Conservation (phyloP, 345 rosid genomes). For the Microthlaspi erraticum region DNA sequence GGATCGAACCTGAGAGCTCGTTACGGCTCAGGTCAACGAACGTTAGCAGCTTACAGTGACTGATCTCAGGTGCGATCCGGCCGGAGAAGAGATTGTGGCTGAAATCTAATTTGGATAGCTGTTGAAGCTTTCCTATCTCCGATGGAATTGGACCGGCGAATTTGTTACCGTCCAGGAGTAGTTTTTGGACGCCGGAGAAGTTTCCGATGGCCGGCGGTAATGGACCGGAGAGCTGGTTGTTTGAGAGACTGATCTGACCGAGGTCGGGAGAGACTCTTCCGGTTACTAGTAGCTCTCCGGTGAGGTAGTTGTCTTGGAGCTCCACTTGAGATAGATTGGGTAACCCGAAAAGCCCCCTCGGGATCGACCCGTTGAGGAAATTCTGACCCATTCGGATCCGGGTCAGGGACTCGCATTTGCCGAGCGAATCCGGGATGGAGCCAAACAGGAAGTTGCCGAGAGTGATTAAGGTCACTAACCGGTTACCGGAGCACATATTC, state of each 20-base stretch:
- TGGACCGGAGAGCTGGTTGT: conserved; percentile 70
- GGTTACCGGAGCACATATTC: conserved; percentile 64
- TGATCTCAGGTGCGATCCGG: conserved; percentile 59
- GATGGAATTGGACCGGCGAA: conserved; percentile 74
- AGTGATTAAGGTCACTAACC: conserved; percentile 63
- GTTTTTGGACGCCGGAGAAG: conserved; percentile 74
- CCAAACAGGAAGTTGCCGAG: conserved; percentile 75
- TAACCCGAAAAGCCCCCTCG: conserved; percentile 70
- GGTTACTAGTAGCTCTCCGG: conserved; percentile 61
- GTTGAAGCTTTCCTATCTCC: conserved; percentile 72
- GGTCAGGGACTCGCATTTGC: conserved; percentile 64
- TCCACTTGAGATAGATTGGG: conserved; percentile 72
- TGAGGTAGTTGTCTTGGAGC: conserved; percentile 64
- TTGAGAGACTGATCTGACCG: conserved; percentile 74
- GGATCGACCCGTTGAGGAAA: conserved; percentile 78
- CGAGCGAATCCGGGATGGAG: conserved; percentile 68
- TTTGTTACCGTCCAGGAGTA: conserved; percentile 80
- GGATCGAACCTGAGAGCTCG: conserved; percentile 71
- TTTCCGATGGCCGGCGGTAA: conserved; percentile 71
- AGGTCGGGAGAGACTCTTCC: conserved; percentile 52
- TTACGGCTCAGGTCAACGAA: conserved; percentile 85
- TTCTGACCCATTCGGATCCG: conserved; percentile 88
- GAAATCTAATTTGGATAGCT: conserved; percentile 77
- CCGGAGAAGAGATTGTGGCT: conserved; percentile 72
- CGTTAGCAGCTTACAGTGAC: conserved; percentile 73